phyloP scores from a whole-genome alignment of 2,329 filamentous ascomycete genomes.

The Taxawa tesnikishii region DNA sequence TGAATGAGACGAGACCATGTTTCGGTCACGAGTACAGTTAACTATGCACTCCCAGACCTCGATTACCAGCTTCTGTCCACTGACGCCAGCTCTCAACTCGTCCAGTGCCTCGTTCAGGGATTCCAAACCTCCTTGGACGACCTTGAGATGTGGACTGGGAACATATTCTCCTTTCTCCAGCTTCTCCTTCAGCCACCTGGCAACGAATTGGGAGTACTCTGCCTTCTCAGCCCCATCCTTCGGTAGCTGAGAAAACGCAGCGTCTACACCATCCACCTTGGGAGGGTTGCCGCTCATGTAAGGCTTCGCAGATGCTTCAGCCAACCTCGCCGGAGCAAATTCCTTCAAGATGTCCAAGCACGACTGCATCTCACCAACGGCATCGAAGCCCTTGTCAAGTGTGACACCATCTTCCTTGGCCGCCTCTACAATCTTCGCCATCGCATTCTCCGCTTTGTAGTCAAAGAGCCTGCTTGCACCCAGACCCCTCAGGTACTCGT shows the following conservation, averaged over 20 bases:
- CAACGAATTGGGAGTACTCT: conserved; percentile 43
- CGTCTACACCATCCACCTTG: conserved; percentile 37
- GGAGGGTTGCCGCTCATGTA: conserved; percentile 42
- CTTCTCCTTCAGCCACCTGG: conserved; percentile 28
- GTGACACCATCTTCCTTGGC: conserved; percentile 10
- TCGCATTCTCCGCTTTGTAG: conserved; percentile 14
- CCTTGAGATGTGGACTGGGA: conserved; percentile 23
- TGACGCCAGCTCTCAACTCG: conserved; percentile 28
- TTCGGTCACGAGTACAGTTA: too few species aligned
- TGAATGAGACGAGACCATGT: too few species aligned
- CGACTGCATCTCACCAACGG: conserved; percentile 39
- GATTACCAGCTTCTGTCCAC: conserved; percentile 33
- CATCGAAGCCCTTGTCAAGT: conserved; percentile 41
- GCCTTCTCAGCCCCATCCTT: conserved; percentile 44
- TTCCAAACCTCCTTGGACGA: conserved; percentile 28
- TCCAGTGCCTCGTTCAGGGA: conserved; percentile 31
- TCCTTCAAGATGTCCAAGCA: conserved; percentile 32
- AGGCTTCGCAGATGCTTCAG: conserved; percentile 34
- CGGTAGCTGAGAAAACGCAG: conserved; percentile 43
- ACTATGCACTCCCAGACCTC: neutral
- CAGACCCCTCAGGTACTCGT: conserved; percentile 12
- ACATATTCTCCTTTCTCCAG: conserved; percentile 27
- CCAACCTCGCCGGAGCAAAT: conserved; percentile 36
- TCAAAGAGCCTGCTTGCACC: conserved; percentile 13
- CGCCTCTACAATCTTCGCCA: conserved; percentile 12